Evolutionary conservation across 306 rosid species (phyloP).

Genomic region (Fragaria iinumae): DNA sequence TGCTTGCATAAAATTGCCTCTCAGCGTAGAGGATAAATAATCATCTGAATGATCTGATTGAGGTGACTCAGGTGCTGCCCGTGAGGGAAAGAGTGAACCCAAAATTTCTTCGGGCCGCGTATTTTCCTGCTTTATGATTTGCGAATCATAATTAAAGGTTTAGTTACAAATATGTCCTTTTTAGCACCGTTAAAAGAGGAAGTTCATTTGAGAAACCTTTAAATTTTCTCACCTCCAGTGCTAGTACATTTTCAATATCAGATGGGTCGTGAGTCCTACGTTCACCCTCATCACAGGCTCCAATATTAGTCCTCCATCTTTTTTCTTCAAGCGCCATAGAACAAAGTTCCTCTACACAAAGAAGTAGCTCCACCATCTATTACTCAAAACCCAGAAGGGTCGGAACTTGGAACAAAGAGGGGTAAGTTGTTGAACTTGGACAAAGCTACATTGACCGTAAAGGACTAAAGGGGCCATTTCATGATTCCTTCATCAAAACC

Average conservation of each 20-base stretch:
- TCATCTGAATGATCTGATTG: background rate
- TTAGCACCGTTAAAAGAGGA: background rate
- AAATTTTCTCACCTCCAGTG: constrained; percentile 33
- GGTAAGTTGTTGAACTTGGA: no score
- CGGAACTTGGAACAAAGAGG: no score
- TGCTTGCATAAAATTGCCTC: background rate
- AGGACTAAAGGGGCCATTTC: no score
- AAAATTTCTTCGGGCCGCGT: background rate
- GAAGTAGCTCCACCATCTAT: no score
- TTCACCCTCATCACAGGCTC: constrained; percentile 28
- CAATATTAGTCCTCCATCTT: constrained; percentile 8
- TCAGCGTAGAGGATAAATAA: background rate
- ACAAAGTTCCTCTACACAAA: no score
- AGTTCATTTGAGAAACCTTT: constrained; percentile 5
- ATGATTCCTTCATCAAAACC: no score
- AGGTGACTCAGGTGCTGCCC: background rate
- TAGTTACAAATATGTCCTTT: constrained; percentile 7
- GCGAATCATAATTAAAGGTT: constrained; percentile 11
- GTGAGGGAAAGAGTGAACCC: background rate
- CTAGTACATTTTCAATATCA: constrained; percentile 8
- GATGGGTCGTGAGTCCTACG: constrained; percentile 19
- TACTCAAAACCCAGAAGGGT: no score
- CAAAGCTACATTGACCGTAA: no score
- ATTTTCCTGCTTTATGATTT: constrained; percentile 19
- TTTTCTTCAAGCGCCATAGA: no score